Evolutionary conservation across 257 asterid genomes (phyloP), one percentile per base, ranked within the genome.

Genomic region (Agastache rugosa): DNA sequence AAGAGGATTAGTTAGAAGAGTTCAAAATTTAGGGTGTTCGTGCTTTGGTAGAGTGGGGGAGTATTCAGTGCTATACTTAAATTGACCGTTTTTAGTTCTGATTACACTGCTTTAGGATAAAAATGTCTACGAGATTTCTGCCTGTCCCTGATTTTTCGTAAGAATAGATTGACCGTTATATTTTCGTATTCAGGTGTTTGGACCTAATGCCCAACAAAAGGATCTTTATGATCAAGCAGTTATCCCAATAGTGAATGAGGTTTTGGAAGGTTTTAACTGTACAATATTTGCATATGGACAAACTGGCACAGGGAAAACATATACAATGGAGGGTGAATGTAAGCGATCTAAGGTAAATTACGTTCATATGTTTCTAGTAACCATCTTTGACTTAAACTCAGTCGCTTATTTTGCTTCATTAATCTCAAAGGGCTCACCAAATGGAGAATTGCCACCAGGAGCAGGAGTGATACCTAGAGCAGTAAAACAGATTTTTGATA

Each of bases 261-360:
- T 92, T 11, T 72, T 92, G 78, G 98, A 90, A 75, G 98, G 97
- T 34, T 92, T 90, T 79, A 90, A 92, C 81, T 90, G 98, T 67
- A 92, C 98, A 3, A 92, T 90, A 23, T 92, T 92, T 65, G 98
- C 97, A 7, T 90, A 92, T 76, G 96, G 98, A 66, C 98, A 90
- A 75, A 92, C 97, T 15, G 97, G 98, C 50, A 92, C 98, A 1
- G 98, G 98, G 17, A 92, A 90, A 77, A 92, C 97, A 3, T 90
- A 87, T 79, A 92, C 97, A 22, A 92, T 92, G 97, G 97, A 90
- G 79, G 97, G 98, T 73, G 98, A 90, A 80, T 87, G 93, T 55
- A 89, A 89, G 87, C 89, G 90, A 74, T 70, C 93, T 0, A 92
- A 89, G 98, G 97, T 92, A 86, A 19, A 51, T n/a, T 31, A 20